Base-by-base conservation (phyloP, 2,329 filamentous ascomycete genomes). In the Colletotrichum higginsianum region DNA sequence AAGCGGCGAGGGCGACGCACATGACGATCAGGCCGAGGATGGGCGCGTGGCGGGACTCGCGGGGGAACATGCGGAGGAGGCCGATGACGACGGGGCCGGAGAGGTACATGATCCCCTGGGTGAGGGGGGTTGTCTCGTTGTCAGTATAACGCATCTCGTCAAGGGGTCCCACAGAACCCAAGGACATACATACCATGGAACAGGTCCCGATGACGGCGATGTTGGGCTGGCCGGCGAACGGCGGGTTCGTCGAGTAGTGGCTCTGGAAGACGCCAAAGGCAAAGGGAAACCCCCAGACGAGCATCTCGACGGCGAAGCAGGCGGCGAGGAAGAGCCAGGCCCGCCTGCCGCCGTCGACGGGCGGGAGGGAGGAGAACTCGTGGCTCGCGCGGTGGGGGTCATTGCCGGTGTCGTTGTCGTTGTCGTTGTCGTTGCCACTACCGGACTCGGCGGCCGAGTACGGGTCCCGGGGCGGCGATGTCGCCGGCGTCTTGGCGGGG, bases 241-340 rank as follows among this genome's bases (percentile, higher is more conserved):
- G 87, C 5, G 85, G 84, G 69, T 91, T 85, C 1, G 83, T 86
- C 46, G 84, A 87, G 78, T 94, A 94, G 79, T 92, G 92, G 62
- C 91, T 86, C 75, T 93, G 91, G 76, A 94, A 93, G 30, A 94
- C 86, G 53, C 92, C 92, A 77, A 91, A 94, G 0, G 90, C 86
- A 67, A 91, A 90, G 0, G 90, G 89, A 67, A 93, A 93, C 2
- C 91, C 87, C 86, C 87, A 89, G 56, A 89, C 83, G 2, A 89
- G 78, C 35, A 83, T 85, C 76, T 89, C 87, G 53, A 90, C 81
- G 38, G 85, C 77, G 74, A 87, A 89, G 40, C 73, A 75, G 1
- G 77, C 76, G 3, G 76, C 75, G 5, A 79, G 74, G 67, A 79
- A 77, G 1, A 79, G 75, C 74, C 79, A 84, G 4, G 82, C 82